Conservation (phyloP, 768 basidiomycete genomes). For the Boletales sp. region DNA sequence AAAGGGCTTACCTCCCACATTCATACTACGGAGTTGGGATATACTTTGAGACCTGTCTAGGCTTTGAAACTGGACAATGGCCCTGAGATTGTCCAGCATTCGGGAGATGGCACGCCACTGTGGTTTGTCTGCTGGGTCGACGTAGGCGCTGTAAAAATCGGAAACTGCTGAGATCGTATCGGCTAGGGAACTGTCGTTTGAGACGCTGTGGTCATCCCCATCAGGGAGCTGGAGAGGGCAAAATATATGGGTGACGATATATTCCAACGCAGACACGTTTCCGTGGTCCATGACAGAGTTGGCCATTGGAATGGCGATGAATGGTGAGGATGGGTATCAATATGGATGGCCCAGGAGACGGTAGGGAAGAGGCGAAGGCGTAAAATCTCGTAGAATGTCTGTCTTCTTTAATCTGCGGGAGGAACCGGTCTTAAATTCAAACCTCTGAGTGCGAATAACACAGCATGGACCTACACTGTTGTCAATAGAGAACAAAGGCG, state of each 20-base stretch:
- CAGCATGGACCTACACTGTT: conserved; percentile 7
- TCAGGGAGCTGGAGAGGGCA: conserved; percentile 40
- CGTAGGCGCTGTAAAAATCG: conserved; percentile 11
- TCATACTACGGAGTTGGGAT: conserved; percentile 9
- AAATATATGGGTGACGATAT: conserved; percentile 42
- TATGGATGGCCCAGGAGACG: not conserved
- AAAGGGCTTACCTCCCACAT: not conserved
- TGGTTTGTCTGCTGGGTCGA: conserved; percentile 2
- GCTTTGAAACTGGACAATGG: conserved; percentile 7
- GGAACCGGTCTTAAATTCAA: not conserved
- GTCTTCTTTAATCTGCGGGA: not conserved
- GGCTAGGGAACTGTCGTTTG: conserved; percentile 27
- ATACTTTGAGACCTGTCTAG: conserved; percentile 7
- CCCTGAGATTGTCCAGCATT: conserved; percentile 29
- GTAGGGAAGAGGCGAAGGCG: not conserved
- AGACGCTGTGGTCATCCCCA: conserved; percentile 27
- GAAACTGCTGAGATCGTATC: conserved; percentile 17
- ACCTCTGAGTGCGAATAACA: conserved; percentile 8
- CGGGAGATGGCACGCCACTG: conserved; percentile 30
- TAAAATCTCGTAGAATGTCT: not conserved
- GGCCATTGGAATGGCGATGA: conserved; percentile 2
- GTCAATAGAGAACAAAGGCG: not conserved
- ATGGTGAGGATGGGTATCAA: not conserved
- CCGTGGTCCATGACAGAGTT: not conserved
- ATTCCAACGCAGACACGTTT: conserved; percentile 15